Evolutionary conservation across 2,329 filamentous ascomycete species (phyloP), one percentile per base, ranked within the genome.

Genomic region (Phyllosticta capitalensis): DNA sequence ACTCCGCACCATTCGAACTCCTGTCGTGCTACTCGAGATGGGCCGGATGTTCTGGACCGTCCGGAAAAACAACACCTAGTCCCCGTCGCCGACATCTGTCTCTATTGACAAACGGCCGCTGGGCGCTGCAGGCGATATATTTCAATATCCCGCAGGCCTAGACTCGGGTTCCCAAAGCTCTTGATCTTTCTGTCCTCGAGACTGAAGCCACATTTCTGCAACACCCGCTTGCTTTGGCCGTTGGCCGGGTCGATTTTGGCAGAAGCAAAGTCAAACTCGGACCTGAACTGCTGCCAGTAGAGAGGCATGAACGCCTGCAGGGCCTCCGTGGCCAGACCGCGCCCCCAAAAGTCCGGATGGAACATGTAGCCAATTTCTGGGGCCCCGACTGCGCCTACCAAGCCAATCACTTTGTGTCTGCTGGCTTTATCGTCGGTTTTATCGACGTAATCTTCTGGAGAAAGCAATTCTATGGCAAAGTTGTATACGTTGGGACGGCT

Each of bases 181-280:
- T 71, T 72, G 33, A 66, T 63, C 71, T 74, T 80, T 24, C 64
- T 69, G 64, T 76, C 76, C 51, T 76, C 75, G 45, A 76, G 65
- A 64, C 72, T 71, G 63, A 87, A 84, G 0, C 84, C 83, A 14
- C 67, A 70, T 66, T 86, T 87, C 54, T 68, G 65, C 58, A 88
- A 64, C 7, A 89, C 80, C 2, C 75, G 75, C 61, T 79, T 78
- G 64, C 85, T 88, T 3, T 73, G 74, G 7, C 61, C 59, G 64
- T 88, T 86, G 12, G 68, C 67, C 0, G 68, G 68, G 45, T 80
- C 75, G 9, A 81, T 79, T 20, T 76, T 65, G 58, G 56, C 56
- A 10, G 33, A 33, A n/a, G 52, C 56, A 14, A 72, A 70, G 60
- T 74, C 72, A 58, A 67, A 72, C 12, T 69, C 69, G 9, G 69